Evolutionary conservation across 2,329 filamentous ascomycete species (phyloP), one percentile per base, ranked within the genome.

Genomic region (Balansia obtecta): DNA sequence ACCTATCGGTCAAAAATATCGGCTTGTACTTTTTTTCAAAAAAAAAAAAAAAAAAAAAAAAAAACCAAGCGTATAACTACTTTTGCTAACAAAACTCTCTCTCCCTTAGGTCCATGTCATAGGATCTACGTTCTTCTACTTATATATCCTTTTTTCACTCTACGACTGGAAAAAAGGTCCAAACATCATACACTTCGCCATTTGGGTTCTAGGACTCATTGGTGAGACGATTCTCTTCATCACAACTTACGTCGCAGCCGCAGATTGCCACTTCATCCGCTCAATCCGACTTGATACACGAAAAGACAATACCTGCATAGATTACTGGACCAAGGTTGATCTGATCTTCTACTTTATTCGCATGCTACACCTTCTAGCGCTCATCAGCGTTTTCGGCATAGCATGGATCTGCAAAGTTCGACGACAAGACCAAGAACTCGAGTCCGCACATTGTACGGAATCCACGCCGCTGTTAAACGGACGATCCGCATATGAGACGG

Each of bases 111-210:
- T 95, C 62, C 95, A 94, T 66, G 74, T 94, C 55, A 79, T 88
- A 51, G 88, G 85, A 50, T 85, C 87, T 43, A 85, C 89, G 57
- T 95, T 95, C 72, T 81, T 93, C 55, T 93, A 94, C 70, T 77
- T 86, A 46, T 83, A 95, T 57, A 78, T 95, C 57, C 76, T 94
- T 57, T 85, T 96, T 61, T 89, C 89, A 32, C 77, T 97, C 51
- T 75, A 95, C 60, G 90, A 96, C 65, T 86, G 85, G 62, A 82
- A 80, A 54, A 83, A 88, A 34, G 86, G 86, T 12, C 93, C 93
- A 0, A 90, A 84, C 46, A 72, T 82, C 45, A 82, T 87, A 49
- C 89, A 96, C 67, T 77, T 91, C 50, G 68, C 85, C 45, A 82
- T 88, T 58, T 98, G 93, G 93, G 64, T 75, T 41, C 68, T 88